A percentile compares a stretch with the other conserved stretches of the same genome.
phyloP scores from a whole-genome alignment of 2,329 filamentous ascomycete genomes.

The Moelleriella libera region DNA sequence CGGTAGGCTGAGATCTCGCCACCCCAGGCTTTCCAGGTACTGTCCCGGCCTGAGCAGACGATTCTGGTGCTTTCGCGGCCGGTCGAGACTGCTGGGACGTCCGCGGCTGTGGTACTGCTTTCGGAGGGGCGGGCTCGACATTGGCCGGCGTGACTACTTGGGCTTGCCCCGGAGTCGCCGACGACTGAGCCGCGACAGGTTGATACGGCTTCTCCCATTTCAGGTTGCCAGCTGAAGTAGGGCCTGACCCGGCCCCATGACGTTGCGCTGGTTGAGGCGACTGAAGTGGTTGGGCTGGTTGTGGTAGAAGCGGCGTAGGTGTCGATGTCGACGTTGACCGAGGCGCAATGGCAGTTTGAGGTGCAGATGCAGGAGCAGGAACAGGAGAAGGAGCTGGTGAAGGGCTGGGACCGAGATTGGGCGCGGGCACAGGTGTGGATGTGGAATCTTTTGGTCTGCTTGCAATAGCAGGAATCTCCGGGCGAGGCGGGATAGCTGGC shows the following conservation, averaged over 20 bases:
- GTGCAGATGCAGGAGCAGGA: conserved; percentile 2
- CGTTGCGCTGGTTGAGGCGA: too few species aligned
- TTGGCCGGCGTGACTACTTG: conserved; percentile 3
- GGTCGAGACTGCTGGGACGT: conserved; percentile 5
- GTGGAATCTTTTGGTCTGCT: conserved; percentile 15
- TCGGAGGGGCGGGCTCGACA: neutral
- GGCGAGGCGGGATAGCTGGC: conserved; percentile 18
- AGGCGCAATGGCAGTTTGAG: neutral
- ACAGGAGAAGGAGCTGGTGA: neutral
- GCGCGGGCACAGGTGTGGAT: conserved; percentile 6
- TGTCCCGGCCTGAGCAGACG: conserved; percentile 8
- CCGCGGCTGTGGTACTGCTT: conserved; percentile 5
- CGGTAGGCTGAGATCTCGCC: conserved; percentile 19
- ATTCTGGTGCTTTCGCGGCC: neutral
- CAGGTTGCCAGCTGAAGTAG: conserved; percentile 5
- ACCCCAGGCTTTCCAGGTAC: conserved; percentile 15
- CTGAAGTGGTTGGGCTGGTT: neutral
- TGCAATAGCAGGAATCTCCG: conserved; percentile 11
- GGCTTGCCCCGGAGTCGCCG: conserved; percentile 6
- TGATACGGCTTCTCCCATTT: conserved; percentile 29
- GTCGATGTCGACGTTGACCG: conserved; percentile 9
- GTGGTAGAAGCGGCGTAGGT: conserved; percentile 7
- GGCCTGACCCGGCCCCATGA: too few species aligned
- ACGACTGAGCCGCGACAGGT: conserved; percentile 12
- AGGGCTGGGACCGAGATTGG: neutral